Conservation (phyloP, 179 eudicot genomes). For the Pouteria campechiana region DNA sequence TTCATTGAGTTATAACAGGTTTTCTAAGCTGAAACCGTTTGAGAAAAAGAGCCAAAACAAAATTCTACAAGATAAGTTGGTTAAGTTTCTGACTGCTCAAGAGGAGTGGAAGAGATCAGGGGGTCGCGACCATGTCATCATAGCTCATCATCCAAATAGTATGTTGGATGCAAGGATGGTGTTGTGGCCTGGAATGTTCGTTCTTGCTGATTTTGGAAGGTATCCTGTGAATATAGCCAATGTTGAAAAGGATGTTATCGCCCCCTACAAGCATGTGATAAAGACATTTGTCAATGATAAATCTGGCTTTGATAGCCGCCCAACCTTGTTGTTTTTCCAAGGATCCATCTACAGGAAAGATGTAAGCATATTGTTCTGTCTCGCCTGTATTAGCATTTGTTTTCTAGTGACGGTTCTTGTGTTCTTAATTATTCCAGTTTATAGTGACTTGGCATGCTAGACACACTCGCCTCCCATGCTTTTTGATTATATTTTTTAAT, state of each 20-base stretch:
- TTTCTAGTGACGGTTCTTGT: too few species aligned
- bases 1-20: conserved; percentile 59
- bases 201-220: conserved; percentile 91
- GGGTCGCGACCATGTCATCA: conserved; percentile 67
- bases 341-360: conserved; percentile 91
- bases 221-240: conserved; percentile 76
- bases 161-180: conserved; percentile 56
- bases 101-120: conserved; percentile 85
- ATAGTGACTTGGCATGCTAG: too few species aligned
- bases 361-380: too few species aligned
- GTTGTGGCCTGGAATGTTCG: conserved; percentile 74
- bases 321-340: conserved; percentile 69
- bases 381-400: too few species aligned
- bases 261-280: conserved; percentile 73
- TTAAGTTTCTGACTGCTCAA: conserved; percentile 42
- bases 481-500: not conserved
- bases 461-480: not conserved
- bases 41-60: conserved; percentile 35
- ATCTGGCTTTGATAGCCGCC: conserved; percentile 62
- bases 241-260: conserved; percentile 80
- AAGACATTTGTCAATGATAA: conserved; percentile 43
- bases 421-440: too few species aligned
- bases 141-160: conserved; percentile 95
- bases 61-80: conserved; percentile 51
- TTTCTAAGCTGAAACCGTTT: conserved; percentile 30